Evolutionary conservation across 2,329 filamentous ascomycete genomes (phyloP).

Genomic region (Venturia carpophila): DNA sequence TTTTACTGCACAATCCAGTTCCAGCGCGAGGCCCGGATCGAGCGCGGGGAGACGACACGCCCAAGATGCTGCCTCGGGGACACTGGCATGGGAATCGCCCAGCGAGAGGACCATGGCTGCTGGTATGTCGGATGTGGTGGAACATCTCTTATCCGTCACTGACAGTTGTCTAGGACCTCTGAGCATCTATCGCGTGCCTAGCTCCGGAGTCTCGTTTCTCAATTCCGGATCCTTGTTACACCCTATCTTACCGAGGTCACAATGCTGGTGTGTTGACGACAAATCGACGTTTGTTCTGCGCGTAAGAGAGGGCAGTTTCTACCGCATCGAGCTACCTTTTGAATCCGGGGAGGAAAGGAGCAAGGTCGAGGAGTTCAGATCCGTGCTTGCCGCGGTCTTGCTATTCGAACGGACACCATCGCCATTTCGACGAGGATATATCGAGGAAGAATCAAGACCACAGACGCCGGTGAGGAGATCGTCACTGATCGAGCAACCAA

Average conservation of each 20-base stretch:
- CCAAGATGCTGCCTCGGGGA: slow-evolving; percentile 44
- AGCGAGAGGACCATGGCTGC: slow-evolving; percentile 75
- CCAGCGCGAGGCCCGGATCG: slow-evolving; percentile 29
- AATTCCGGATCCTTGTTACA: slow-evolving; percentile 73
- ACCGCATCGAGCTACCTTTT: slow-evolving; percentile 78
- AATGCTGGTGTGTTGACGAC: slow-evolving; percentile 89
- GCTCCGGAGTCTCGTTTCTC: slow-evolving; percentile 72
- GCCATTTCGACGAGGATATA: slow-evolving; percentile 73
- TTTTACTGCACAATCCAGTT: slow-evolving; percentile 41
- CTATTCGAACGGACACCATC: slow-evolving; percentile 84
- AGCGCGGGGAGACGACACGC: slow-evolving; percentile 25
- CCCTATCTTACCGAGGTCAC: slow-evolving; percentile 79
- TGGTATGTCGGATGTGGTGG: slow-evolving; percentile 42
- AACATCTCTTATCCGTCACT: slow-evolving; percentile 9
- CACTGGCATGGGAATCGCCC: slow-evolving; percentile 64
- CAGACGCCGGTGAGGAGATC: slow-evolving; percentile 50
- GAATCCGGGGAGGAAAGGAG: slow-evolving; percentile 54
- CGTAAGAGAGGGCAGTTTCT: slow-evolving; percentile 75
- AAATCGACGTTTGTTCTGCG: slow-evolving; percentile 79
- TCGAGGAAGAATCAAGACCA: slow-evolving; percentile 61
- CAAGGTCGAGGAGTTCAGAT: slow-evolving; percentile 59
- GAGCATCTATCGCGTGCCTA: slow-evolving; percentile 76
- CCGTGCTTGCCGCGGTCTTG: slow-evolving; percentile 62
- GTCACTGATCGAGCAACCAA: slow-evolving; percentile 45
- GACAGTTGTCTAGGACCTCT: slow-evolving; percentile 53